Conservation (phyloP, 78 protist species). For the Dictyostelium discoideum region DNA sequence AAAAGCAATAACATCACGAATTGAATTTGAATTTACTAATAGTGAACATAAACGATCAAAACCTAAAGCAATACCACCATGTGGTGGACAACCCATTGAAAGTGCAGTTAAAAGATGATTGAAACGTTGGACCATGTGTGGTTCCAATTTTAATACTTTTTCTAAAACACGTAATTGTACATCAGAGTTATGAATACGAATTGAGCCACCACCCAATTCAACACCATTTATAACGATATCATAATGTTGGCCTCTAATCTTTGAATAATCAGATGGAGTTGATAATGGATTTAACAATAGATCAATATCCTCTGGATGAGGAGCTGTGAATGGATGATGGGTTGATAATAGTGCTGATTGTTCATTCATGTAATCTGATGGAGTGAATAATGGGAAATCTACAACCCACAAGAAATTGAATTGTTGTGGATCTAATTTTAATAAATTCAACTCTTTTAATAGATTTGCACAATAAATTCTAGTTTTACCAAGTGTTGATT, state of each 20-base stretch:
- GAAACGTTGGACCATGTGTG: conserved; percentile 52
- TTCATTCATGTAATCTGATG: conserved; percentile 38
- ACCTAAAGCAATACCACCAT: conserved; percentile 91
- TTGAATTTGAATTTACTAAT: conserved; percentile 62
- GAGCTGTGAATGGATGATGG: conserved; percentile 96
- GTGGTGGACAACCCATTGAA: conserved; percentile 85
- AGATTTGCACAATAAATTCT: conserved; percentile 21
- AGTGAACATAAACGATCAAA: conserved; percentile 88
- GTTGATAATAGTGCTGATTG: conserved; percentile 23
- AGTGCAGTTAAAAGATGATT: conserved; percentile 79
- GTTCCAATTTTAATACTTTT: background rate
- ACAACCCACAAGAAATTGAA: conserved; percentile 92
- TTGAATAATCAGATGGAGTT: background rate
- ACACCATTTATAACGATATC: conserved; percentile 93
- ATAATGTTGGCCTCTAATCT: conserved; percentile 84
- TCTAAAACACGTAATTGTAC: conserved; percentile 81
- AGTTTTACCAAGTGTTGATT: conserved; percentile 40
- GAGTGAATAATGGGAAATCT: conserved; percentile 92
- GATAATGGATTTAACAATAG: background rate
- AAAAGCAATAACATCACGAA: conserved; percentile 95
- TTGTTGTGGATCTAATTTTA: conserved; percentile 63
- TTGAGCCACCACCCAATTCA: conserved; percentile 95
- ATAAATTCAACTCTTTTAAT: conserved; percentile 19
- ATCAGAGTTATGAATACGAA: conserved; percentile 88
- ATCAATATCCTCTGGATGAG: conserved; percentile 83